phyloP scores from a whole-genome alignment of 2,329 filamentous ascomycete species.

The Aspergillus calidoustus region DNA sequence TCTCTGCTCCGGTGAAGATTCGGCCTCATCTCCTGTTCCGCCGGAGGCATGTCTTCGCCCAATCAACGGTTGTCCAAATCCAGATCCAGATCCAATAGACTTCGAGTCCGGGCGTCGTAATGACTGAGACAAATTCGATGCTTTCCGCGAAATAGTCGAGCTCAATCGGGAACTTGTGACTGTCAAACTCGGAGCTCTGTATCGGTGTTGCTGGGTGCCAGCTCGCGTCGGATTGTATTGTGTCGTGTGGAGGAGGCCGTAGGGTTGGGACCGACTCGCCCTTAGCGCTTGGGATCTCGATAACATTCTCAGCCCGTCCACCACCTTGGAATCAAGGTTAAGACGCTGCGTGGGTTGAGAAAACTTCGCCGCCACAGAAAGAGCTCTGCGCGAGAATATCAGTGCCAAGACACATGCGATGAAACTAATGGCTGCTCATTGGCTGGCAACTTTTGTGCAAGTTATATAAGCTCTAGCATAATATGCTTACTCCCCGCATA shows the following conservation, averaged over 20 bases:
- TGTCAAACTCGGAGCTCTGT: slow-evolving; percentile 26
- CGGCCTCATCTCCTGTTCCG: slow-evolving; percentile 21
- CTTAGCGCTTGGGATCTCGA: slow-evolving; percentile 37
- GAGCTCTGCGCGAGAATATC: slow-evolving; percentile 32
- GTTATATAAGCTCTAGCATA: slow-evolving; percentile 22
- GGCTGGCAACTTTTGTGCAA: slow-evolving; percentile 20
- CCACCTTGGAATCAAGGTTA: slow-evolving; percentile 14
- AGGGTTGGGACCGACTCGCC: slow-evolving; percentile 33
- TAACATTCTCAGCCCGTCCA: slow-evolving; percentile 38
- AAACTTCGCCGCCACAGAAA: slow-evolving; percentile 24
- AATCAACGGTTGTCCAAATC: slow-evolving; percentile 16
- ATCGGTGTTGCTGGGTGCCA: slow-evolving; percentile 30
- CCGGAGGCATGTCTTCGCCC: slow-evolving; percentile 32
- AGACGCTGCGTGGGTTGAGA: slow-evolving; percentile 12
- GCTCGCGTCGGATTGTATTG: slow-evolving; percentile 25
- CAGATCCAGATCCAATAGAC: background rate
- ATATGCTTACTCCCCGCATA: background rate
- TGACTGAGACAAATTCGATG: slow-evolving; percentile 2
- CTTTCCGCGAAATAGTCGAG: slow-evolving; percentile 20
- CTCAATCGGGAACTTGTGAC: slow-evolving; percentile 25
- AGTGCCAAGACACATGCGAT: slow-evolving; percentile 31
- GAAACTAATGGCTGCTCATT: slow-evolving; percentile 35
- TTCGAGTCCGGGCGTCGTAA: background rate
- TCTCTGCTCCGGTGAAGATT: slow-evolving; percentile 24
- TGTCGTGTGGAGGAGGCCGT: slow-evolving; percentile 31